phyloP scores from a whole-genome alignment of 163 green algal genomes.

The Scenedesmus sp. region DNA sequence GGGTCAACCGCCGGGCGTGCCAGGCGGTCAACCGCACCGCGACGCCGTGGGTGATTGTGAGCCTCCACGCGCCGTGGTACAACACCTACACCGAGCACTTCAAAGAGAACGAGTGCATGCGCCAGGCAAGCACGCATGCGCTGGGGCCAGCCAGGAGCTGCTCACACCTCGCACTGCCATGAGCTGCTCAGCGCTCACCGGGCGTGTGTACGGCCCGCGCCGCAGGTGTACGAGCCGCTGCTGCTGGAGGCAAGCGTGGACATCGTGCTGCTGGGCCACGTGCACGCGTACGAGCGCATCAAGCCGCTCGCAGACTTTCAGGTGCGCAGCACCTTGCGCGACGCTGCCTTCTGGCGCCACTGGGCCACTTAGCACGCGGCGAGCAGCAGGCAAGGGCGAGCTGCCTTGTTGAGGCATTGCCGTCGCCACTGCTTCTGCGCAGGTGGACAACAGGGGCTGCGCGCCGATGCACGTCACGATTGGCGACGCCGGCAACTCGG shows the following conservation, averaged over 20 bases:
- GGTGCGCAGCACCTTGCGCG: neutral
- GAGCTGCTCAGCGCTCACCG: neutral
- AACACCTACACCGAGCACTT: slow-evolving; percentile 27
- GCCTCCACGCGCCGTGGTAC: slow-evolving; percentile 56
- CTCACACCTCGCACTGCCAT: neutral
- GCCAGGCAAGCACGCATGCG: too few relatives aligned
- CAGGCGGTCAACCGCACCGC: slow-evolving; percentile 47
- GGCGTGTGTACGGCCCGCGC: neutral
- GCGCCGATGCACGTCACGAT: slow-evolving; percentile 59
- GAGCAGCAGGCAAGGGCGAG: neutral
- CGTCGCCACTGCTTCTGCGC: neutral
- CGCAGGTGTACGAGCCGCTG: slow-evolving; percentile 53
- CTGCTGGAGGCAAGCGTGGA: slow-evolving; percentile 48
- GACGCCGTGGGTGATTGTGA: slow-evolving; percentile 61
- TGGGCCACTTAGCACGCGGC: too few relatives aligned
- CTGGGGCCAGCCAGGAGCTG: too few relatives aligned
- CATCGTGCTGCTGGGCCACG: slow-evolving; percentile 21
- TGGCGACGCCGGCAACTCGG: slow-evolving; percentile 45
- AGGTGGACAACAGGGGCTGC: slow-evolving; percentile 48
- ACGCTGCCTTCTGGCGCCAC: neutral
- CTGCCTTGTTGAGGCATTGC: neutral
- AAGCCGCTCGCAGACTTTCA: slow-evolving; percentile 29
- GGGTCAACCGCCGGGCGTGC: too few relatives aligned
- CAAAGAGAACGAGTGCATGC: slow-evolving; percentile 53
- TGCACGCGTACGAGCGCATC: slow-evolving; percentile 34